Conservation (phyloP, 441 rosid species). For the Syzygium syzygioides region DNA sequence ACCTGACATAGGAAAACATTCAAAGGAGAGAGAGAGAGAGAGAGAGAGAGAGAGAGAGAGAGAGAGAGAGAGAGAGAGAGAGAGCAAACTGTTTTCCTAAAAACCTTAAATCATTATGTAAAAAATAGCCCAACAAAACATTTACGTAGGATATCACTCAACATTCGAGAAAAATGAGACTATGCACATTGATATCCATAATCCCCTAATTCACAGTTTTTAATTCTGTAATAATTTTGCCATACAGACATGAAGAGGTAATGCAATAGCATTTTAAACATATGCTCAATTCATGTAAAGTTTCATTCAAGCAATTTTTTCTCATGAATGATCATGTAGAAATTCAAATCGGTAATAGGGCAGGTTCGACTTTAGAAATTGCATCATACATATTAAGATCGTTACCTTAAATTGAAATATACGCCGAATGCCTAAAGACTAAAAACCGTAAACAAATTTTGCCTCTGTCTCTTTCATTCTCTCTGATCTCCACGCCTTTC, state of each 20-base stretch:
- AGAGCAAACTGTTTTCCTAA: not conserved
- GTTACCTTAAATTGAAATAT: not conserved
- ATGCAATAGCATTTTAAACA: not conserved
- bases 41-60: too few relatives aligned
- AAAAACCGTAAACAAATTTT: not conserved
- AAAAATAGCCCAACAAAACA: not conserved
- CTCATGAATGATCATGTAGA: not conserved
- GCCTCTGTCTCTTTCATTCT: not conserved
- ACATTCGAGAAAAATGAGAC: not conserved
- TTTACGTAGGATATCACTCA: not conserved
- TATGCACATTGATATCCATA: not conserved
- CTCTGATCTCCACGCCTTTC: not conserved
- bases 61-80: too few relatives aligned
- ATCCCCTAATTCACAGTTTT: not conserved
- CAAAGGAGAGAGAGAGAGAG: not conserved
- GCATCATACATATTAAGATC: not conserved
- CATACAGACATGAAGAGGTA: not conserved
- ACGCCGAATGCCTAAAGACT: not conserved
- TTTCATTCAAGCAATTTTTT: not conserved
- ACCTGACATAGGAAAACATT: not conserved
- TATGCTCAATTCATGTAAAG: not conserved
- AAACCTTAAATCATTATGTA: not conserved
- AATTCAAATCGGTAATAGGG: accelerated
- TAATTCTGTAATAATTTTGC: not conserved
- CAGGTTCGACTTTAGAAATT: not conserved